These are phyloP conservation scores for Sphaceloma murrayae DNA, from an alignment of 2,329 filamentous ascomycete genomes.

Conservation along the genomic window DNA sequence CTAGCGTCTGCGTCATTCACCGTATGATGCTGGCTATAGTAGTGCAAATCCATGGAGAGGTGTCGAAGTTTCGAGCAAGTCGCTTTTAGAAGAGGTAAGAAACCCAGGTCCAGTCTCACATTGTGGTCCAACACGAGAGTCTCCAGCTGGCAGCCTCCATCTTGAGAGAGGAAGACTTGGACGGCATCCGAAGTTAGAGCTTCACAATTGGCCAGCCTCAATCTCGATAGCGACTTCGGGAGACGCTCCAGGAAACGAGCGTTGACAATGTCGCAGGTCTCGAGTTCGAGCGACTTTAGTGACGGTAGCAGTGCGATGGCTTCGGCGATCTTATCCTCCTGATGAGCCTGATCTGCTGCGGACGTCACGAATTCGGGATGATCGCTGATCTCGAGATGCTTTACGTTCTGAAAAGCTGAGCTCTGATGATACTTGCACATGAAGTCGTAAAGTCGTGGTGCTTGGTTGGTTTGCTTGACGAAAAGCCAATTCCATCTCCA, in stretches of 20 bases:
- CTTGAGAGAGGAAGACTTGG: conserved; percentile 52
- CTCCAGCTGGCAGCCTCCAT: conserved; percentile 55
- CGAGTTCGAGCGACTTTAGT: conserved; percentile 60
- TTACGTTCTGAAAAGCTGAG: conserved; percentile 18
- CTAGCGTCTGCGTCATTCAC: conserved; percentile 64
- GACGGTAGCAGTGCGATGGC: conserved; percentile 42
- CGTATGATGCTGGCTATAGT: conserved; percentile 59
- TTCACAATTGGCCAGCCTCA: conserved; percentile 73
- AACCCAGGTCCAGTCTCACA: conserved; percentile 64
- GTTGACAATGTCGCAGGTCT: conserved; percentile 64
- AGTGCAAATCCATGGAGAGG: conserved; percentile 68
- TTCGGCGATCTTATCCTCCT: conserved; percentile 17
- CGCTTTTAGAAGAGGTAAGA: conserved; percentile 55
- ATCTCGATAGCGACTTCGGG: conserved; percentile 53
- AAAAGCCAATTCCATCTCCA: conserved; percentile 44
- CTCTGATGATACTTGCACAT: conserved; percentile 15
- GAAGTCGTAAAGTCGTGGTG: conserved; percentile 1
- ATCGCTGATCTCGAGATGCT: conserved; percentile 18
- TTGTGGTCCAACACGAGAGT: conserved; percentile 68
- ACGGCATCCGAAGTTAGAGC: conserved; percentile 61
- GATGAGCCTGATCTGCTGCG: conserved; percentile 16
- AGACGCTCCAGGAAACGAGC: conserved; percentile 58
- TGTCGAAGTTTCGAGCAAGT: conserved; percentile 62
- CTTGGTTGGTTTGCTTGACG: conserved; percentile 8
- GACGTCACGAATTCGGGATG: conserved; percentile 11